Evolutionary conservation across 73 alveolate genomes (phyloP), one percentile per base, ranked within the genome.

Genomic region (Uronychia setigera): DNA sequence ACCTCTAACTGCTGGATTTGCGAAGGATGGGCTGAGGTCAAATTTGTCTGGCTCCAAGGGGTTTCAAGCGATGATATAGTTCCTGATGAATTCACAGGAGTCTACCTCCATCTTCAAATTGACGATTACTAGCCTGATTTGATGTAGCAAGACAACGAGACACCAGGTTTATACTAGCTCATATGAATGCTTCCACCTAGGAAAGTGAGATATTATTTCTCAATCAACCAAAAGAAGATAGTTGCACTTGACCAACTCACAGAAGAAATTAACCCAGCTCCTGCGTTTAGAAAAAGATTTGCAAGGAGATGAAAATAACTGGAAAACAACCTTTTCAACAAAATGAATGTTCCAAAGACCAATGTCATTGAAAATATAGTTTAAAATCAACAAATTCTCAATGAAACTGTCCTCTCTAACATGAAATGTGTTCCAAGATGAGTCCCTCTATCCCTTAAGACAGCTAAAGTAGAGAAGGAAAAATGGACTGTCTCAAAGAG

Each of bases 1-100:
- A n/a, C 84, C 26, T 74, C 88, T 19, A 90, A 90, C 58, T 90
- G 95, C 74, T 90, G 95, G 95, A 84, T 90, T 0, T 90, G 95
- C 29, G 95, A 90, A 34, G 95, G 95, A 25, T 90, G 95, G 95
- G 27, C 95, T 0, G 88, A 90, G 35, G 95, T 90, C 35, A 85
- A 80, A 33, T 90, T 90, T 76, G 91, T 57, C 28, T 90, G 96
- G 95, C 87, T 89, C 77, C 87, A 88, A n/a, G 89, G 94, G 14
- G 88, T 75, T 1, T 31, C 81, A 11, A 80, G 28, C 60, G 83
- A 77, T 34, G 94, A 87, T 25, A 91, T 81, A 13, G 32, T 1
- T 1, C 86, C 46, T 29, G 92, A 80, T 74, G 76, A 78, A 30
- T 59, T 46, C 32, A 58, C 29, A 0, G 89, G 92, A 0, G 60